Evolutionary conservation across 139 green algal species (phyloP).

Genomic region (Chlorokybus atmophyticus): DNA sequence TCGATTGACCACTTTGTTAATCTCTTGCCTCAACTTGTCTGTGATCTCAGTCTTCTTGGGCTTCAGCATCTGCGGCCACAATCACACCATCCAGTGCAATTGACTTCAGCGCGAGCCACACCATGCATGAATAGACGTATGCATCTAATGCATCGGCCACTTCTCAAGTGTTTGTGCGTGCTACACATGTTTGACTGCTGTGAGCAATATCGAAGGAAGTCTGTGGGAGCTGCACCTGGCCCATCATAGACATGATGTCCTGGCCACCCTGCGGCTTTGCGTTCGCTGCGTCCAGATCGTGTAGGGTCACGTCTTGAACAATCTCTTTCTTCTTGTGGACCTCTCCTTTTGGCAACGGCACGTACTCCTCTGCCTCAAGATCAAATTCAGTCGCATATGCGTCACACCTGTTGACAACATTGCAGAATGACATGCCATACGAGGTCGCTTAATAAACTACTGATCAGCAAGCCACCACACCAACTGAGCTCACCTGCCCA

Average conservation of each 20-base stretch:
- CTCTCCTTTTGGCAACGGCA: slow-evolving; percentile 97
- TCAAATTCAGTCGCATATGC: slow-evolving; percentile 61
- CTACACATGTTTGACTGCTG: background rate
- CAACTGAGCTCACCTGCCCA: slow-evolving; percentile 92
- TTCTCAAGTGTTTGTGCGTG: too few species aligned
- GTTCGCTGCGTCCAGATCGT: slow-evolving; percentile 95
- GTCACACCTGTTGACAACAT: too few species aligned
- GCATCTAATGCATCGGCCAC: too few species aligned
- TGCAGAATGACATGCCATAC: too few species aligned
- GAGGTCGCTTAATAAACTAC: too few species aligned
- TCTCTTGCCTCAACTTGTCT: slow-evolving; percentile 93
- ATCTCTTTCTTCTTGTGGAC: slow-evolving; percentile 99
- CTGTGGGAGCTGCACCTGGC: too few species aligned
- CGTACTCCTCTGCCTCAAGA: slow-evolving; percentile 97
- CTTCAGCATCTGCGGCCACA: slow-evolving; percentile 92
- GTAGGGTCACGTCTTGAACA: slow-evolving; percentile 95
- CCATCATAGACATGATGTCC: slow-evolving; percentile 92
- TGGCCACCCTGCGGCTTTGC: slow-evolving; percentile 74
- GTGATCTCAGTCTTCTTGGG: slow-evolving; percentile 99
- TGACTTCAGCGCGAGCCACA: too few species aligned
- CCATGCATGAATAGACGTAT: background rate
- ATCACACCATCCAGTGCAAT: too few species aligned
- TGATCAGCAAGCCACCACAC: too few species aligned
- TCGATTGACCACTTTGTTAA: slow-evolving; percentile 82
- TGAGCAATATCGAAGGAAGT: too few species aligned